These are phyloP conservation scores for Solanum hybrid DNA, from an alignment of 305 asterid species.

Conservation along the genomic window DNA sequence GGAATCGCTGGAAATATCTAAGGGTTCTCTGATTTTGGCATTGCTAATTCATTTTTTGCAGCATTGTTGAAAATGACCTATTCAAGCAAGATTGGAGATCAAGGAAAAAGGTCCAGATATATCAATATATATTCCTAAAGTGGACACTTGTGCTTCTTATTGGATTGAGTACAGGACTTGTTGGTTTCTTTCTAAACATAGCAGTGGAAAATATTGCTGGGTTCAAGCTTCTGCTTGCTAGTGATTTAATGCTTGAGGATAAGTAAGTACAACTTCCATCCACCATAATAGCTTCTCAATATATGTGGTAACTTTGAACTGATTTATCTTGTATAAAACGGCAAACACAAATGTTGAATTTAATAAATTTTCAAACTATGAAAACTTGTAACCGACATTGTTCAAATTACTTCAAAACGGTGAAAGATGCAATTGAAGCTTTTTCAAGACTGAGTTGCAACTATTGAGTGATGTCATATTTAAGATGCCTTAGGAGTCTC, in stretches of 20 bases:
- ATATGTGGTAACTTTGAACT: not conserved
- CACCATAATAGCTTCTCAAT: not conserved
- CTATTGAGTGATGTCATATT: not conserved
- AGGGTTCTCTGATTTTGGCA: not conserved
- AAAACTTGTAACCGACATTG: not conserved
- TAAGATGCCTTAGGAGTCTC: not conserved
- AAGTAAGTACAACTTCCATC: constrained; percentile 37
- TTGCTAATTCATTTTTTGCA: constrained; percentile 21
- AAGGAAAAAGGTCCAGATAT: constrained; percentile 62
- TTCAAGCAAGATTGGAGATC: constrained; percentile 96
- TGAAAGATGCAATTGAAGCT: not conserved
- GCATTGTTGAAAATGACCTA: constrained; percentile 80
- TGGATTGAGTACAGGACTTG: constrained; percentile 68
- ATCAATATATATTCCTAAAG: constrained; percentile 72
- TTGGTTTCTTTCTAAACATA: constrained; percentile 77
- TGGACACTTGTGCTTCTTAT: constrained; percentile 94
- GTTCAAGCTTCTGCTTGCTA: constrained; percentile 62
- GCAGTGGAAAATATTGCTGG: constrained; percentile 92
- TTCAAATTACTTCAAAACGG: not conserved
- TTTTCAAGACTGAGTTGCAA: not conserved
- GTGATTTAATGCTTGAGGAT: constrained; percentile 52
- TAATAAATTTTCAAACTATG: not conserved
- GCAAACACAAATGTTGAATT: not conserved
- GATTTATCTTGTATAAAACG: not conserved
- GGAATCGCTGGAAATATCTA: not conserved